Percentiles rank a stretch among this genome's conserved stretches.
phyloP scores from a whole-genome alignment of 2,329 filamentous ascomycete genomes.

The Pyrenochaeta sp. region DNA sequence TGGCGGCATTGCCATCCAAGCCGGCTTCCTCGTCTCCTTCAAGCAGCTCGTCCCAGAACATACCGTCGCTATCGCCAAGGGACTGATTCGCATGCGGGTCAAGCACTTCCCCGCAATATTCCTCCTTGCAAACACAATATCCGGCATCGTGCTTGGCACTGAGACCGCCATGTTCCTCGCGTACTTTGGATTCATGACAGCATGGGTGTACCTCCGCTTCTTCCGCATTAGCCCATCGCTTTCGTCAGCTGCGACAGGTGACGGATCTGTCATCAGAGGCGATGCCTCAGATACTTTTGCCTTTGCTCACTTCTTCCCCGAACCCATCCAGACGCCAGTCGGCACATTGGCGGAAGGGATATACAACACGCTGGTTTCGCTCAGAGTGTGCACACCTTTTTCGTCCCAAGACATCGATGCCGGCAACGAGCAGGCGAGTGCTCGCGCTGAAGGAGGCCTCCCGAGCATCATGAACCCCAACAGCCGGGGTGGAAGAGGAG shows the following conservation, averaged over 20 bases:
- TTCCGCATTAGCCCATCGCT: slow-evolving; percentile 77
- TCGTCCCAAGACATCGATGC: slow-evolving; percentile 80
- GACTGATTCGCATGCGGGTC: slow-evolving; percentile 87
- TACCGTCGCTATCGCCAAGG: slow-evolving; percentile 92
- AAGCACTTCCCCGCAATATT: slow-evolving; percentile 81
- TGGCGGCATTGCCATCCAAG: slow-evolving; percentile 88
- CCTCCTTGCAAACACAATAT: slow-evolving; percentile 74
- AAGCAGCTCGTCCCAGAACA: slow-evolving; percentile 98
- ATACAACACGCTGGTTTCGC: slow-evolving; percentile 76
- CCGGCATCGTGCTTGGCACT: slow-evolving; percentile 70
- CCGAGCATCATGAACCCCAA: slow-evolving; percentile 65
- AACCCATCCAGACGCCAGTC: slow-evolving; percentile 79
- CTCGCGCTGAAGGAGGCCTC: slow-evolving; percentile 67
- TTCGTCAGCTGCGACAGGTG: slow-evolving; percentile 62
- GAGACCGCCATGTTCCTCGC: slow-evolving; percentile 82
- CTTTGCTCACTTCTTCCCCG: slow-evolving; percentile 95
- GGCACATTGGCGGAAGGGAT: slow-evolving; percentile 76
- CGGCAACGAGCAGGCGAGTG: slow-evolving; percentile 74
- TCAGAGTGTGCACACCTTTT: slow-evolving; percentile 86
- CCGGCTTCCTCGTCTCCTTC: slow-evolving; percentile 93
- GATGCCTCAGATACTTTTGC: slow-evolving; percentile 97
- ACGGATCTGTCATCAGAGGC: slow-evolving; percentile 71
- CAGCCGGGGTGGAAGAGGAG: slow-evolving; percentile 58
- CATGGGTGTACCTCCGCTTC: slow-evolving; percentile 97
- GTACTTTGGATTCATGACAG: slow-evolving; percentile 81